Evolutionary conservation across 78 protist genomes (phyloP).

Genomic region (Dictyostelium capitatum): DNA sequence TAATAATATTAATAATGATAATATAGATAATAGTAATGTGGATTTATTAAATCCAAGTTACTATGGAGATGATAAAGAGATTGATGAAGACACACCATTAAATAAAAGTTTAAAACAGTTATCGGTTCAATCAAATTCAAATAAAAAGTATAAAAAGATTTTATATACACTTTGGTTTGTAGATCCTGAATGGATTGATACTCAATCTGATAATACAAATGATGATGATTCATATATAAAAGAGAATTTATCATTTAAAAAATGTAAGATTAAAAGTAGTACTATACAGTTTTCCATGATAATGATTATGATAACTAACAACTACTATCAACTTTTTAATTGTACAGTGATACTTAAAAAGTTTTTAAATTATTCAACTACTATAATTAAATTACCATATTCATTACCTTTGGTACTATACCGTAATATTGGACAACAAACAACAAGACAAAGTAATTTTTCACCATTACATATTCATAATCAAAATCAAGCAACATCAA

Average conservation of each 20-base stretch:
- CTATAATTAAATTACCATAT: constrained; percentile 3
- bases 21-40: not conserved
- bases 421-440: constrained; percentile 18
- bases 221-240: not conserved
- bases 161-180: constrained; percentile 66
- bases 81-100: constrained; percentile 35
- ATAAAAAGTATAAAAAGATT: constrained; percentile 46
- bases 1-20: not conserved
- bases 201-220: not conserved
- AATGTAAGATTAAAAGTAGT: not conserved
- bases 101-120: constrained; percentile 37
- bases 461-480: constrained; percentile 54
- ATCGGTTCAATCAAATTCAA: not conserved
- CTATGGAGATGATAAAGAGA: not conserved
- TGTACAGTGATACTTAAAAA: not conserved
- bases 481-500: constrained; percentile 42
- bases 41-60: not conserved
- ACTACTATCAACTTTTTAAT: not conserved
- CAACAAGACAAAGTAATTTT: constrained; percentile 38
- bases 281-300: not conserved
- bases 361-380: not conserved
- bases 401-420: constrained; percentile 24
- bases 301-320: not conserved
- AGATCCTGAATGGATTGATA: constrained; percentile 77
- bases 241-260: constrained; percentile 2